Evolutionary conservation across 768 basidiomycete species (phyloP).

Genomic region (Nevesoporus exiguus): DNA sequence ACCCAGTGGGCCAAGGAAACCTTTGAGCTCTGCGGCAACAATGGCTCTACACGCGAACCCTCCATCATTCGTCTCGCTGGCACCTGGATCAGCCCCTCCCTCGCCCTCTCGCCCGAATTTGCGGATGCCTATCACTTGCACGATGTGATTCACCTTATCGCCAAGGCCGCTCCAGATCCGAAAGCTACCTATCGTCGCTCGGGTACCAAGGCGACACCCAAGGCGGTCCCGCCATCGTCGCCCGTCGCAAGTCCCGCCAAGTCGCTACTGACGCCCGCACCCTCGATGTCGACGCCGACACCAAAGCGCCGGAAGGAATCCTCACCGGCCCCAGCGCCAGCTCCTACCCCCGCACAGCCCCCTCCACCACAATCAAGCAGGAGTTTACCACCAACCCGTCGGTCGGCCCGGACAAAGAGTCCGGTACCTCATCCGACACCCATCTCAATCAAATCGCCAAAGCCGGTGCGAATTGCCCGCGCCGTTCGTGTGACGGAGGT

Average conservation of each 20-base stretch:
- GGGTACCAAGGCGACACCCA: constrained; percentile 32
- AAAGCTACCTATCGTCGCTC: constrained; percentile 76
- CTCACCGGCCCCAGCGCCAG: constrained; percentile 34
- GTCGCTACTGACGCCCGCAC: constrained; percentile 33
- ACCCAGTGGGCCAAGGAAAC: constrained; percentile 78
- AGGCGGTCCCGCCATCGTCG: constrained; percentile 28
- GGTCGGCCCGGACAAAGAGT: constrained; percentile 42
- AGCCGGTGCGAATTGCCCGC: constrained; percentile 19
- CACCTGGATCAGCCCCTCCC: constrained; percentile 70
- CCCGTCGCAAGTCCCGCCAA: constrained; percentile 23
- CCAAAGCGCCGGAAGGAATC: constrained; percentile 68
- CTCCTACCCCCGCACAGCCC: constrained; percentile 17
- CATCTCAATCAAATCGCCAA: constrained; percentile 37
- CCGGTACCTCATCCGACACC: constrained; percentile 33
- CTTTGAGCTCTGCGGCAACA: constrained; percentile 75
- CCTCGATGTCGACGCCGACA: constrained; percentile 40
- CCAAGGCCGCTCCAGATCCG: constrained; percentile 75
- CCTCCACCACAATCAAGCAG: constrained; percentile 17
- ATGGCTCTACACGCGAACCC: constrained; percentile 61
- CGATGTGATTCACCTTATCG: constrained; percentile 60
- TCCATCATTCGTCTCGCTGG: constrained; percentile 78
- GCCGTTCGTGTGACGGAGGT: constrained; percentile 30
- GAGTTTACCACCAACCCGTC: constrained; percentile 40
- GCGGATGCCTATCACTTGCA: constrained; percentile 65
- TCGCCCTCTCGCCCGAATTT: constrained; percentile 55